Percentiles rank a stretch among this genome's conserved stretches.
Conservation (phyloP, 2,329 filamentous ascomycete genomes). For the Eutypa lata region DNA sequence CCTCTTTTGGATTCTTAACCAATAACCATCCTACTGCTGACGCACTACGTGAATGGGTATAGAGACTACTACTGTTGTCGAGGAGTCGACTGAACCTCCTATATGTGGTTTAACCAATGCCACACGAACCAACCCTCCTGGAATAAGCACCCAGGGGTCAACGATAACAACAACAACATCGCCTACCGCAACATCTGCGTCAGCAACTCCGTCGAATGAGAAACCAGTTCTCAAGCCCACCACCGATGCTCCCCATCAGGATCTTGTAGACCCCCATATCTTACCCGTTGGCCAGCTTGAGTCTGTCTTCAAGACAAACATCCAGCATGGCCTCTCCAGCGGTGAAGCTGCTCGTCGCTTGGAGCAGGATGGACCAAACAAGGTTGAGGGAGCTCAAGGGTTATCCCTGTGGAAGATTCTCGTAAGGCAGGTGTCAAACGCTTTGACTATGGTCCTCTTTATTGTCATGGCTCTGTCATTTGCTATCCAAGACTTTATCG, state of each 20-base stretch:
- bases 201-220: constrained; percentile 5
- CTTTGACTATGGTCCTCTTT: constrained; percentile 70
- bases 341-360: constrained; percentile 64
- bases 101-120: constrained; percentile 27
- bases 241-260: constrained; percentile 5
- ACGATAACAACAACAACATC: constrained; percentile 3
- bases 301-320: constrained; percentile 37
- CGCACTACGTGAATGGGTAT: constrained; percentile 30
- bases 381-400: constrained; percentile 67
- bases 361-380: constrained; percentile 64
- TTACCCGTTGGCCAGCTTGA: constrained; percentile 27
- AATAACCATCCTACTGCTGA: not conserved
- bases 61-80: constrained; percentile 27
- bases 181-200: not conserved
- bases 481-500: constrained; percentile 62
- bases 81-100: constrained; percentile 34
- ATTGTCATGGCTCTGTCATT: constrained; percentile 71
- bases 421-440: constrained; percentile 74
- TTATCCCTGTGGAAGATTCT: constrained; percentile 73
- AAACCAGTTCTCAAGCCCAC: constrained; percentile 6
- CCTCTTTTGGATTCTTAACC: constrained; percentile 9
- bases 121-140: constrained; percentile 14
- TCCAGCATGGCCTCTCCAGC: constrained; percentile 58
- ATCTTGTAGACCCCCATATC: constrained; percentile 23
- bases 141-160: constrained; percentile 9